Evolutionary conservation across 208 protist genomes (phyloP).

Genomic region (Acanthamoeba sp.): DNA sequence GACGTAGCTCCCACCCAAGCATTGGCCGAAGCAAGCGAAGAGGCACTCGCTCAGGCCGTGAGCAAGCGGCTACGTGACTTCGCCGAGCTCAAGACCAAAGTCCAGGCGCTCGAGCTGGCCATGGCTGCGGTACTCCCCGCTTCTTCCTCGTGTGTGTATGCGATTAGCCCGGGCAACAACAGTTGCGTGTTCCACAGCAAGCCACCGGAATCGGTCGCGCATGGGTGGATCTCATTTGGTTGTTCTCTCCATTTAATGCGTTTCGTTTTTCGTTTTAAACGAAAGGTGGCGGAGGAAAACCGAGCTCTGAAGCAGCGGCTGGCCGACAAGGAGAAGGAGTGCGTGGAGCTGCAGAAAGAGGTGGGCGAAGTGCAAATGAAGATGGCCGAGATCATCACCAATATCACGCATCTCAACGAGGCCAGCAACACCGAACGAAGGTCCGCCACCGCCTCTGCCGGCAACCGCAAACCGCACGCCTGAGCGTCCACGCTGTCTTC

Average conservation of each 20-base stretch:
- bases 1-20: neutral
- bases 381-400: slow-evolving; percentile 45
- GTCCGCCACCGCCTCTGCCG: neutral
- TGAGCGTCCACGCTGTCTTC: too few species aligned
- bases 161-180: neutral
- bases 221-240: too few species aligned
- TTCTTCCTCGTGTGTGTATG: neutral
- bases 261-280: neutral
- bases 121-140: neutral
- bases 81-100: neutral
- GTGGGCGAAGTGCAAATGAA: slow-evolving; percentile 23
- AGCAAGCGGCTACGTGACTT: neutral
- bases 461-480: neutral
- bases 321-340: slow-evolving; percentile 2
- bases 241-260: too few species aligned
- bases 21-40: neutral
- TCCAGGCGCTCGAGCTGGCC: neutral
- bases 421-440: neutral
- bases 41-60: neutral
- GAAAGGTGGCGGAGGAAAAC: neutral
- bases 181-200: too few species aligned
- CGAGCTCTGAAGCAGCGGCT: neutral
- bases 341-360: slow-evolving; percentile 26
- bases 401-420: slow-evolving; percentile 26
- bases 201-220: too few species aligned